phyloP scores from a whole-genome alignment of 139 green algal species.

The Parachlorella kessleri region DNA sequence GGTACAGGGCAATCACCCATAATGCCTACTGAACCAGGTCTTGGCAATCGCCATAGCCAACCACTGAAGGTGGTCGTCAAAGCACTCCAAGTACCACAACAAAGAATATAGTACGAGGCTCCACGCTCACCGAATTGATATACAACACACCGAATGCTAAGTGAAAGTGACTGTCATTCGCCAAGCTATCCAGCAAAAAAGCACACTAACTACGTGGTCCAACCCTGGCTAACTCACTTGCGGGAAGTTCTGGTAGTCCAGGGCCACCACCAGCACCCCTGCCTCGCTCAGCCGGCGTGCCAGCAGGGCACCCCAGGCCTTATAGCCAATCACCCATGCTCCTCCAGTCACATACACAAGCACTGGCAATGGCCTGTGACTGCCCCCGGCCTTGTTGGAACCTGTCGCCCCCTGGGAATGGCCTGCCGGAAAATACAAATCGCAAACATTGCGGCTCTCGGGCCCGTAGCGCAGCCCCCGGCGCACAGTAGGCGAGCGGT shows the following conservation, averaged over 20 bases:
- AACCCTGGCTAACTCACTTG: slow-evolving; percentile 71
- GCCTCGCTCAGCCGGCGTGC: slow-evolving; percentile 70
- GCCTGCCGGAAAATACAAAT: slow-evolving; percentile 74
- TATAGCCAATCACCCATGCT: slow-evolving; percentile 94
- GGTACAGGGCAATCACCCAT: no score
- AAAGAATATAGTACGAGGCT: no score
- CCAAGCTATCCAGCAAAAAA: no score
- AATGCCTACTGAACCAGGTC: no score
- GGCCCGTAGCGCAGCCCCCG: slow-evolving; percentile 73
- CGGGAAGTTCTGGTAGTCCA: slow-evolving; percentile 97
- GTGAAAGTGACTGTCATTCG: no score
- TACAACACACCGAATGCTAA: no score
- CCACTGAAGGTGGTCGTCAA: no score
- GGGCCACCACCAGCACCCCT: slow-evolving; percentile 82
- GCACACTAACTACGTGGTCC: no score
- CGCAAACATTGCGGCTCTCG: slow-evolving; percentile 74
- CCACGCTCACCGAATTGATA: no score
- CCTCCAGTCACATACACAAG: slow-evolving; percentile 90
- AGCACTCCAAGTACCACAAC: no score
- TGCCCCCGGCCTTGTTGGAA: background rate
- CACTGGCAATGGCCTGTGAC: slow-evolving; percentile 48
- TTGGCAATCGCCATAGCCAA: no score
- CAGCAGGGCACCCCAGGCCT: slow-evolving; percentile 90
- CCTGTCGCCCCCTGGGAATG: no score
- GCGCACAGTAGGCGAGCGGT: slow-evolving; percentile 63